Conservation (phyloP, 2,329 filamentous ascomycete species). For the Sarocladium oryzae region DNA sequence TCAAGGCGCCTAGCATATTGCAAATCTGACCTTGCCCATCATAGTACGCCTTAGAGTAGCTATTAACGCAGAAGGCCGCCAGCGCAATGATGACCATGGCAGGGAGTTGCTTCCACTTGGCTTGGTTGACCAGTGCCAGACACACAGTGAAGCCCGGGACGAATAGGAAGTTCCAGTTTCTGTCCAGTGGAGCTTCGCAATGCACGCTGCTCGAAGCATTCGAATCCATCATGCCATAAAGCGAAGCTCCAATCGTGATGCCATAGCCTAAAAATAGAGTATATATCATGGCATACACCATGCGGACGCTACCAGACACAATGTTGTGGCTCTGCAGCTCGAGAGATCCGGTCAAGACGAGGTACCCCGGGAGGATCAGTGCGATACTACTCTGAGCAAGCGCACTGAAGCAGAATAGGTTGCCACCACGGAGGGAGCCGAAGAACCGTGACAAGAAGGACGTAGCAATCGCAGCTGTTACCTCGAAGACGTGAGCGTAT, state of each 20-base stretch:
- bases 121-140: conserved; percentile 73
- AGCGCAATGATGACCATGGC: conserved; percentile 70
- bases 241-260: conserved; percentile 61
- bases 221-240: conserved; percentile 58
- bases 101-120: conserved; percentile 71
- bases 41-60: conserved; percentile 62
- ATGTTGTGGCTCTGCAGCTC: conserved; percentile 67
- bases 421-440: conserved; percentile 53
- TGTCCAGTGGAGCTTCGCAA: conserved; percentile 38
- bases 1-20: conserved; percentile 70
- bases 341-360: conserved; percentile 41
- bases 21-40: conserved; percentile 65
- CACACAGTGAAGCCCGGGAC: conserved; percentile 70
- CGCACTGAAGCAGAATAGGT: conserved; percentile 64
- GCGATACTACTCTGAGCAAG: conserved; percentile 69
- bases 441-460: conserved; percentile 65
- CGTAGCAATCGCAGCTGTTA: conserved; percentile 54
- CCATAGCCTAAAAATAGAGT: conserved; percentile 69
- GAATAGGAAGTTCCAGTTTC: conserved; percentile 57
- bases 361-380: conserved; percentile 61
- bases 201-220: conserved; percentile 40
- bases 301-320: conserved; percentile 65
- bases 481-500: conserved; percentile 49
- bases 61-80: conserved; percentile 69
- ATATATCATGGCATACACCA: conserved; percentile 72